Percentiles rank a stretch among this genome's conserved stretches.
Conservation (phyloP, 169 alveolate genomes). For the Pseudocohnilembus persalinus region DNA sequence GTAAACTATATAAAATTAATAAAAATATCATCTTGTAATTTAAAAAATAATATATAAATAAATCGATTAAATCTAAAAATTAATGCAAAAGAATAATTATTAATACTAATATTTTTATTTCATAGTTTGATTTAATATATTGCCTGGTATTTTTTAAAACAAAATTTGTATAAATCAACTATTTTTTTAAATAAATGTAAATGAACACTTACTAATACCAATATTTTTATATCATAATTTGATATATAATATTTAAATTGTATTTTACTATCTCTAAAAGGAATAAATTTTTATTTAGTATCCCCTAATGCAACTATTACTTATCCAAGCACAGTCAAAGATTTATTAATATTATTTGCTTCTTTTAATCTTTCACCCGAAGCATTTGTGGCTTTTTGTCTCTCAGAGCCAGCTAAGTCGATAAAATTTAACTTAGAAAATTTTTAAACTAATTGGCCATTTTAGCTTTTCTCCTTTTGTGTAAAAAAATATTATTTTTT, state of each 20-base stretch:
- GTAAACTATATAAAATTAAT: slow-evolving; percentile 1
- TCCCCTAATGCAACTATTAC: slow-evolving; percentile 69
- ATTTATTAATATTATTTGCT: slow-evolving; percentile 86
- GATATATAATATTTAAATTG: background rate
- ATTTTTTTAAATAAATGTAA: too few species aligned
- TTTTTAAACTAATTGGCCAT: slow-evolving; percentile 48
- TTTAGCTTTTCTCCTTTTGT: background rate
- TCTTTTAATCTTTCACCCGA: slow-evolving; percentile 81
- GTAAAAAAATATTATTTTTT: too few species aligned
- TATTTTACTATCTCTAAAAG: slow-evolving; percentile 62
- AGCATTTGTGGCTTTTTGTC: slow-evolving; percentile 72
- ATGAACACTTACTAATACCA: too few species aligned
- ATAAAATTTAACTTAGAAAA: slow-evolving; percentile 72
- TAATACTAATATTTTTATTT: too few species aligned
- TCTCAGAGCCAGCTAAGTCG: slow-evolving; percentile 90
- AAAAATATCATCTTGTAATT: too few species aligned
- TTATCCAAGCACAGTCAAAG: slow-evolving; percentile 77
- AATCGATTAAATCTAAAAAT: too few species aligned
- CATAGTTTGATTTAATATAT: too few species aligned
- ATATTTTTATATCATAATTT: too few species aligned
- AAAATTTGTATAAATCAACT: too few species aligned
- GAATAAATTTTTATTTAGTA: slow-evolving; percentile 51
- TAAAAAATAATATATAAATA: too few species aligned
- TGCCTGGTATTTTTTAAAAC: too few species aligned
- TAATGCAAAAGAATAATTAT: too few species aligned